A percentile compares a stretch with the other conserved stretches of the same genome.
Conservation (phyloP, 495 filamentous ascomycete genomes). For the Daldinia caldariorum region DNA sequence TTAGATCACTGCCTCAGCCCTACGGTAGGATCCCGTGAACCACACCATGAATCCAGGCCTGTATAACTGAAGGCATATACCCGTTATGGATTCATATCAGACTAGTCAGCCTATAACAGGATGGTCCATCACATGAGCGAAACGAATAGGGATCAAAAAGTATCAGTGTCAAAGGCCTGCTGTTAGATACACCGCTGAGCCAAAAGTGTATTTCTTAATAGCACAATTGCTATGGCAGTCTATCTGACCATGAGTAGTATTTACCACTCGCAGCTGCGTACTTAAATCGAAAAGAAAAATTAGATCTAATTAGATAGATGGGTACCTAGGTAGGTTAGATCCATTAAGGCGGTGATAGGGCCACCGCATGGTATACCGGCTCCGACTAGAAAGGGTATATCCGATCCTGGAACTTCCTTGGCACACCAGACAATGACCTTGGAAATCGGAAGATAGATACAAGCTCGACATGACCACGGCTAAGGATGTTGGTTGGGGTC, state of each 20-base stretch:
- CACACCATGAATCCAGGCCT: conserved; percentile 35
- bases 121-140: conserved; percentile 20
- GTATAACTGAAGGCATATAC: conserved; percentile 28
- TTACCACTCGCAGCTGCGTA: no score
- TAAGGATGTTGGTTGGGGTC: conserved; percentile 39
- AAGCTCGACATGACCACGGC: conserved; percentile 24
- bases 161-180: not conserved
- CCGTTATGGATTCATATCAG: conserved; percentile 16
- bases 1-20: conserved; percentile 42
- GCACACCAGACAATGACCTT: conserved; percentile 17
- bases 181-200: no score
- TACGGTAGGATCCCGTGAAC: conserved; percentile 42
- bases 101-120: conserved; percentile 26
- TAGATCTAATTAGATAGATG: conserved; percentile 1
- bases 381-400: conserved; percentile 24
- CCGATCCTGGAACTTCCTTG: conserved; percentile 11
- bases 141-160: conserved; percentile 8
- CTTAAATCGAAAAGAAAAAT: conserved; percentile 22
- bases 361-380: conserved; percentile 9
- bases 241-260: no score
- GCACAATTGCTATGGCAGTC: no score
- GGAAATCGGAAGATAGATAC: conserved; percentile 13
- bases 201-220: no score
- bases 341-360: conserved; percentile 17
- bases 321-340: no score